Conservation (phyloP, 805 yeast genomes). For the Saturnispora sekii region DNA sequence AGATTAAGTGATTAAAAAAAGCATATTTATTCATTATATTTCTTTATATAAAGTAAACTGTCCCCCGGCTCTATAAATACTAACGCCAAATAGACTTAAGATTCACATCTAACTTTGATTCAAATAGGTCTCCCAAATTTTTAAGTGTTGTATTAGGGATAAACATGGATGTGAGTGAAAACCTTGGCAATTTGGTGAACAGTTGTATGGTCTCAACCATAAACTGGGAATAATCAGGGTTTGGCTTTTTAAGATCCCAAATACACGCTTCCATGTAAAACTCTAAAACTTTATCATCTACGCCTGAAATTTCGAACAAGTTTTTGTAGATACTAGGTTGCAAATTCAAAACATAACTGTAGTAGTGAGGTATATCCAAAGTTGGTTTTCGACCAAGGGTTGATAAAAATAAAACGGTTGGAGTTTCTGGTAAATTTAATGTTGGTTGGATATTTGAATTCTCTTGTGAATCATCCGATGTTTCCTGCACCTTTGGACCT, state of each 20-base stretch:
- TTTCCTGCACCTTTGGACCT: too few relatives aligned
- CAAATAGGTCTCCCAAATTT: not conserved
- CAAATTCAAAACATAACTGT: slow-evolving; percentile 29
- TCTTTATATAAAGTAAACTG: too few relatives aligned
- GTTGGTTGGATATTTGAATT: slow-evolving; percentile 14
- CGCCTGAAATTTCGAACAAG: slow-evolving; percentile 34
- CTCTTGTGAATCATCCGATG: not conserved
- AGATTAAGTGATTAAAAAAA: too few relatives aligned
- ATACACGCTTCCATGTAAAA: slow-evolving; percentile 36
- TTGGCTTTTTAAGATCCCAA: slow-evolving; percentile 16
- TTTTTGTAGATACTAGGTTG: slow-evolving; percentile 19
- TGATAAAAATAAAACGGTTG: slow-evolving; percentile 37
- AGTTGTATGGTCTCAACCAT: slow-evolving; percentile 19
- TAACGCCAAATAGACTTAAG: slow-evolving; percentile 9
- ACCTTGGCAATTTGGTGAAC: slow-evolving; percentile 30
- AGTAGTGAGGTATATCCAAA: slow-evolving; percentile 20
- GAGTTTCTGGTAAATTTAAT: slow-evolving; percentile 35
- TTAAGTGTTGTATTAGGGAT: slow-evolving; percentile 16
- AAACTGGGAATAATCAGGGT: slow-evolving; percentile 8
- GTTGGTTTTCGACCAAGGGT: slow-evolving; percentile 26
- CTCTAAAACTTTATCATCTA: slow-evolving; percentile 40
- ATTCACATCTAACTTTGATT: slow-evolving; percentile 1
- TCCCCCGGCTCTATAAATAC: not conserved
- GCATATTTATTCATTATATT: too few relatives aligned
- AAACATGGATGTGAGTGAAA: slow-evolving; percentile 28